Base-by-base conservation (phyloP, 805 yeast genomes). In the Wickerhamiella cacticola region DNA sequence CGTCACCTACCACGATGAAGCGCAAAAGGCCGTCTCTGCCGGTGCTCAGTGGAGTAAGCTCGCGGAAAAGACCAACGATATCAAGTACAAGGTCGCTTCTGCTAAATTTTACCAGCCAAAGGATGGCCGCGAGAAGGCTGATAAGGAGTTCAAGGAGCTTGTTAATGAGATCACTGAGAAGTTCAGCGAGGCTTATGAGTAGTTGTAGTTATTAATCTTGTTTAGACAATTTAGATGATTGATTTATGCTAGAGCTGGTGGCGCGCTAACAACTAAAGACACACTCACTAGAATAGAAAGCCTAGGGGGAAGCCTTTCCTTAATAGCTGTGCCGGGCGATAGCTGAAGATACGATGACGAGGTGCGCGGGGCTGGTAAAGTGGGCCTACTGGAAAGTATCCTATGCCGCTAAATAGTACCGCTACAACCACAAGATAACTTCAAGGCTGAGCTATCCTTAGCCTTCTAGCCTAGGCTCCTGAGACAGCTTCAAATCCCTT, bases 81-180 rank as follows among this genome's bases (percentile, higher is more conserved):
- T 88, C 52, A 88, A 86, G 69, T 96, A 92, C 68, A 71, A 86
- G 52, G 96, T 92, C 46, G 83, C 96, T 5, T 82, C 95, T 25
- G 80, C 96, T 58, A 92, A 92, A 73, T 92, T 92, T 74, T 81
- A 83, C 65, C 95, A 89, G 71, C 99, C 99, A 59, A 76, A 86
- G 57, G 78, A 79, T 59, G 99, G 99, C 62, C 79, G 85, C 70
- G 75, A 72, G 51, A 92, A 75, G 62, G 81, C 82, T 56, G 74
- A 73, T 57, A 76, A 69, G 56, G 87, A 84, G 66, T 89, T 86
- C 68, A 83, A 78, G 56, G 79, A 78, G 59, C 75, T 92, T 60
- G 71, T 82, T 60, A 66, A 78, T 48, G 75, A 70, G 59, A 85
- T 92, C 61, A 75, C 82, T 56, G 97, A 92, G 65, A 79, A 84